Evolutionary conservation across 2,329 filamentous ascomycete genomes (phyloP).

Genomic region (Taxawa tesnikishii): DNA sequence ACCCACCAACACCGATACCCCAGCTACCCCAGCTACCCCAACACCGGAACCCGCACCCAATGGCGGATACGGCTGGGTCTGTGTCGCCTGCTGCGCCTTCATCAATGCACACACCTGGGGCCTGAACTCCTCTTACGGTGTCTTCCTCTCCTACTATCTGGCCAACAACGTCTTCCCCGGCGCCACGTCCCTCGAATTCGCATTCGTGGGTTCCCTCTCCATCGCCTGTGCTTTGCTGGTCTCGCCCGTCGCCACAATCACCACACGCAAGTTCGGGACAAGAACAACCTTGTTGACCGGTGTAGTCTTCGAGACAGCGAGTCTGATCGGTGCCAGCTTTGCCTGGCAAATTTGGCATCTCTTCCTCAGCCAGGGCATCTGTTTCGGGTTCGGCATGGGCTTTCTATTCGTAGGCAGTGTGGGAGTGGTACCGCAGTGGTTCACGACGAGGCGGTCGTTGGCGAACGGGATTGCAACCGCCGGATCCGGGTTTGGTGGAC

Average conservation of each 20-base stretch:
- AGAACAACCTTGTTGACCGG: constrained; percentile 52
- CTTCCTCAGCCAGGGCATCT: constrained; percentile 60
- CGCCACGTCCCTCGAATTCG: constrained; percentile 54
- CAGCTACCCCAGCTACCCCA: neutral
- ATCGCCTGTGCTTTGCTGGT: constrained; percentile 54
- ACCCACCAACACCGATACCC: neutral
- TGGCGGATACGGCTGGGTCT: constrained; percentile 51
- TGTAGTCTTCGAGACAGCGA: constrained; percentile 48
- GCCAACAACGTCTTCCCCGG: constrained; percentile 48
- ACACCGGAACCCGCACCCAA: constrained; percentile 23
- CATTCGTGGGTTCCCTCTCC: constrained; percentile 64
- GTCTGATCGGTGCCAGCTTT: constrained; percentile 60
- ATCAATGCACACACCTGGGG: constrained; percentile 38
- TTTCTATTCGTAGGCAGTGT: constrained; percentile 61
- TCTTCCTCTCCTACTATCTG: constrained; percentile 68
- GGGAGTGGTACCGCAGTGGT: constrained; percentile 62
- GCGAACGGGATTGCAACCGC: constrained; percentile 56
- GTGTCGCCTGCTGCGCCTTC: constrained; percentile 29
- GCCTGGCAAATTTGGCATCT: constrained; percentile 60
- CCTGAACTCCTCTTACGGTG: constrained; percentile 44
- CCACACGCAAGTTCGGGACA: constrained; percentile 50
- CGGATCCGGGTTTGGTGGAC: constrained; percentile 65
- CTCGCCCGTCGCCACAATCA: constrained; percentile 54
- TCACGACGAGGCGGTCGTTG: constrained; percentile 52
- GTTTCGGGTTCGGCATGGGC: constrained; percentile 69